These are phyloP conservation scores for Mercurialis annua DNA, from an alignment of 345 rosid species.

Conservation along the genomic window DNA sequence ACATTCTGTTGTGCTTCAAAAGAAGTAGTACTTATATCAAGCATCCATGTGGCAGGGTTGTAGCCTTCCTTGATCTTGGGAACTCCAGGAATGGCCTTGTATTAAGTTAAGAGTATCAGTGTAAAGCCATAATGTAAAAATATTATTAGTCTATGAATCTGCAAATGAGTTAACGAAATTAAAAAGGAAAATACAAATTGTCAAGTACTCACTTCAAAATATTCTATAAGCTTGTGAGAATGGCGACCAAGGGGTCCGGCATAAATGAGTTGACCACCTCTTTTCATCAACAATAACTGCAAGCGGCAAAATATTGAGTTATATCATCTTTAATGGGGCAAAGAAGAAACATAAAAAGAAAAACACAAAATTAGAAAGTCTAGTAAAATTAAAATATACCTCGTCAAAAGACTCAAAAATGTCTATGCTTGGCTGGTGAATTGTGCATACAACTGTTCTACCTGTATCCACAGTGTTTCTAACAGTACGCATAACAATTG, in stretches of 20 bases:
- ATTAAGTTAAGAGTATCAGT: conserved; percentile 2
- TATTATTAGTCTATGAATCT: neutral
- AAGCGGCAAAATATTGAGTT: conserved; percentile 10
- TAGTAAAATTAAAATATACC: conserved; percentile 31
- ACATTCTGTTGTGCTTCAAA: conserved; percentile 58
- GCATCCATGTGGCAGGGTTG: conserved; percentile 99
- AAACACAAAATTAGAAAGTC: too few relatives aligned
- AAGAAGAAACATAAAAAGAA: neutral
- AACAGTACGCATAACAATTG: too few relatives aligned
- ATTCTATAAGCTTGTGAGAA: conserved; percentile 80
- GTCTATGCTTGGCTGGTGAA: too few relatives aligned
- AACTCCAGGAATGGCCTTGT: conserved; percentile 74
- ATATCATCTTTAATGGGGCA: neutral
- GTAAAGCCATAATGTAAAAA: too few relatives aligned
- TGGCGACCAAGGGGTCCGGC: conserved; percentile 70
- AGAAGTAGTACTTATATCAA: conserved; percentile 60
- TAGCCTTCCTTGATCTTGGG: conserved; percentile 60
- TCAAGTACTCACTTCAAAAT: too few relatives aligned
- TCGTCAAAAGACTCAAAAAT: too few relatives aligned
- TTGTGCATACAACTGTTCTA: too few relatives aligned
- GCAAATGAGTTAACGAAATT: too few relatives aligned
- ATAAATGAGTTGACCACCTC: conserved; percentile 92
- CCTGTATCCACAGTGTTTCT: too few relatives aligned
- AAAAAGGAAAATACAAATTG: neutral
- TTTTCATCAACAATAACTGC: conserved; percentile 83